Conservation (phyloP, 1,284 basidiomycete species). For the Leccinum huronense region DNA sequence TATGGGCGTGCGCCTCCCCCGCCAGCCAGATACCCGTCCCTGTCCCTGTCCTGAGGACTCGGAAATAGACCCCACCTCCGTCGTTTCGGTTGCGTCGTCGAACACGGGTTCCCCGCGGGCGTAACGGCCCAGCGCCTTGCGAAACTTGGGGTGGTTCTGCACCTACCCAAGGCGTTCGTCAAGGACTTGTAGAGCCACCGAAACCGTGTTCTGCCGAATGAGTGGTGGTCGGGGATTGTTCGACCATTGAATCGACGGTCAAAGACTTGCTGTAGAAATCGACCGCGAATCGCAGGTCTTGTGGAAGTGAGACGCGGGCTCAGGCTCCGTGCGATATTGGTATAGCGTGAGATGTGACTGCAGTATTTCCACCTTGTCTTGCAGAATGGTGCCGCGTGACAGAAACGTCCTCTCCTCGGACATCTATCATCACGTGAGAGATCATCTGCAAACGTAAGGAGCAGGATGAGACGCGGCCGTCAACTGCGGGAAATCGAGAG, state of each 20-base stretch:
- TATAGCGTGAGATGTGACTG: constrained; percentile 73
- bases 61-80: constrained; percentile 3
- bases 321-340: constrained; percentile 58
- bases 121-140: constrained; percentile 50
- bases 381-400: constrained; percentile 74
- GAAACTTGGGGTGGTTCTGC: constrained; percentile 46
- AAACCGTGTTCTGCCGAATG: constrained; percentile 65
- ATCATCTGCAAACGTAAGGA: constrained; percentile 74
- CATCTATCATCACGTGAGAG: constrained; percentile 61
- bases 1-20: constrained; percentile 55
- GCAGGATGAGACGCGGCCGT: constrained; percentile 63
- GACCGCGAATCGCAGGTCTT: constrained; percentile 66
- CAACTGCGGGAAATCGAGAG: constrained; percentile 77
- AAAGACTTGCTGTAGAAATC: constrained; percentile 73
- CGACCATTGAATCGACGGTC: constrained; percentile 68
- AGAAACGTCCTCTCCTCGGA: constrained; percentile 60
- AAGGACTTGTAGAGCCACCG: constrained; percentile 58
- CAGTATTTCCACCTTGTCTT: constrained; percentile 82
- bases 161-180: constrained; percentile 54
- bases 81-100: constrained; percentile 15
- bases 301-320: constrained; percentile 60
- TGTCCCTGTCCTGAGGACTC: constrained; percentile 15
- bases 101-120: constrained; percentile 45
- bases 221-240: constrained; percentile 63
- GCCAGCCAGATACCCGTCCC: constrained; percentile 52